Percentiles rank a stretch among this genome's conserved stretches.
Conservation (phyloP, 768 basidiomycete species). For the Boletus rufocinnamomeus region DNA sequence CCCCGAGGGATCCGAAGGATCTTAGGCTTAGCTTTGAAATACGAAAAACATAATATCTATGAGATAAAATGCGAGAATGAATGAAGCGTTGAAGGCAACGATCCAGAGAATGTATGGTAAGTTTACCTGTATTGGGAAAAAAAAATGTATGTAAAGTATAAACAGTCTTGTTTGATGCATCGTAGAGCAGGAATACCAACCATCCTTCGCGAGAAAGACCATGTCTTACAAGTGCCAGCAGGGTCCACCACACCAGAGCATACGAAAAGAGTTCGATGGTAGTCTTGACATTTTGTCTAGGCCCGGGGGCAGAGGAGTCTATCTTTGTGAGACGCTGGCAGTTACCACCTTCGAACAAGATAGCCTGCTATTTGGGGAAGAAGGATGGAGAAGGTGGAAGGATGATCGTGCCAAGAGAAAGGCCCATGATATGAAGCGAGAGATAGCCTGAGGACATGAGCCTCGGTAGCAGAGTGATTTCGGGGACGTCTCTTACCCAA, state of each 20-base stretch:
- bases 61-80: conserved; percentile 77
- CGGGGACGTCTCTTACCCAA: conserved; percentile 47
- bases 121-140: conserved; percentile 63
- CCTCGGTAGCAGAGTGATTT: background rate
- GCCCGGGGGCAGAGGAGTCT: conserved; percentile 31
- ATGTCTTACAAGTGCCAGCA: conserved; percentile 43
- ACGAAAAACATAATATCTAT: conserved; percentile 71
- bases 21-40: conserved; percentile 31
- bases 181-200: conserved; percentile 41
- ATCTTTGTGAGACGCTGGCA: conserved; percentile 4
- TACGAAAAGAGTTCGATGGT: conserved; percentile 78
- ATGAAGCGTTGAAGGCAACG: conserved; percentile 83
- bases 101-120: conserved; percentile 88
- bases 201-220: conserved; percentile 57
- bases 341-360: conserved; percentile 14
- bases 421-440: conserved; percentile 83
- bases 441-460: conserved; percentile 67
- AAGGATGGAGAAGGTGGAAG: conserved; percentile 77
- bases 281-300: conserved; percentile 70
- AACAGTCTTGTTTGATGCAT: background rate
- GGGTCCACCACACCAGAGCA: conserved; percentile 76
- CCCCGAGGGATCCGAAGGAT: conserved; percentile 26
- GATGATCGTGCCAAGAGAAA: conserved; percentile 77
- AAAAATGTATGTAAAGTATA: background rate
- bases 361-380: conserved; percentile 56